Base-by-base conservation (phyloP, 208 protist species). In the Spongospora subterranea region DNA sequence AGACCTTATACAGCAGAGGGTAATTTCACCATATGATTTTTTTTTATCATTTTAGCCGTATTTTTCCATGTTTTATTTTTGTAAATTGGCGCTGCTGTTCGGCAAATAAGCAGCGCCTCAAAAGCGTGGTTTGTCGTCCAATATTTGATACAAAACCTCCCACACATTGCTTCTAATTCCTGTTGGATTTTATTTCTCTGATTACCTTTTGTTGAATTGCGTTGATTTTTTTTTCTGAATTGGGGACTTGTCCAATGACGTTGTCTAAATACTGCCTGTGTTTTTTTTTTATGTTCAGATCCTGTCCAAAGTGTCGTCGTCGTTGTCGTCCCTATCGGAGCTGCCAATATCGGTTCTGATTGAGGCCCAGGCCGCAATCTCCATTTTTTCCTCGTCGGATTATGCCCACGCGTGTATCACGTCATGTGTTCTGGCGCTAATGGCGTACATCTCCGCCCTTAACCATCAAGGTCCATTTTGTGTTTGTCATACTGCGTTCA, bases 371-470 rank as follows among this genome's bases (percentile, higher is more conserved):
- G 35, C 35, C 6, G 71, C 40, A 45, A 82, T 82, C 17, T n/a
- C 6, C 17, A 82, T 82, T 17, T 82, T 82, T n/a, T 82, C 71
- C 35, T 20, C 35, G n/a, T 82, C 71, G n/a, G 71, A 82, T 43
- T 82, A 45, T 82, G n/a, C n/a, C 17, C 71, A 82, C 35, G n/a
- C 71, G 6, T 82, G 71, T 43, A 82, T 82, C 6, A 82, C 71
- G 6, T n/a, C 71, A 43, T 35, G 6, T 35, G 17, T 82, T 13
- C n/a, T 82, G 6, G 71, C 40, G 6, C 17, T 82, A 6, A 45
- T 13, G 13, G 6, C n/a, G 17, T 82, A 45, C n/a, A 6, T 82
- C 6, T 82, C 71, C 17, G n/a, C 71, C 17, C 71, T 82, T 35
- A 6, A 82, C 11, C 6, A 20, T 82, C 71, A 35, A 82, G n/a